Evolutionary conservation across 106 monocot species (phyloP).

Genomic region (Posidonia australis): DNA sequence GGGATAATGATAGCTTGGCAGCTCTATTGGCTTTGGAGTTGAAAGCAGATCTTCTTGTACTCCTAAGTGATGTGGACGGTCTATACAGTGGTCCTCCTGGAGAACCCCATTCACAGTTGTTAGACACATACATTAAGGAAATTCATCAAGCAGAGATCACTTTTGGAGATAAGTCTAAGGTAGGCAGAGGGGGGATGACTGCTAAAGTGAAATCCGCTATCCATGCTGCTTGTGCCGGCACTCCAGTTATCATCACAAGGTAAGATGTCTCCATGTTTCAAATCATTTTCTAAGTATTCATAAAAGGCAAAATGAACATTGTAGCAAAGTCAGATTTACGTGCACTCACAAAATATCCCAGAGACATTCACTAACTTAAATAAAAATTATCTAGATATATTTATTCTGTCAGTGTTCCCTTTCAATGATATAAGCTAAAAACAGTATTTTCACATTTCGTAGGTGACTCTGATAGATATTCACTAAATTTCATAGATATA

Average conservation of each 20-base stretch:
- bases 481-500: constrained; percentile 1
- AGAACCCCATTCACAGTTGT: constrained; percentile 69
- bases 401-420: too few species aligned
- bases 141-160: constrained; percentile 77
- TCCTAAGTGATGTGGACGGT: constrained; percentile 96
- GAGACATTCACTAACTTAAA: too few species aligned
- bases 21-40: constrained; percentile 77
- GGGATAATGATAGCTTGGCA: constrained; percentile 98
- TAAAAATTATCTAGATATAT: too few species aligned
- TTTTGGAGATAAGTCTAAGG: constrained; percentile 92
- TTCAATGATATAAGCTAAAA: too few species aligned
- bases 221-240: constrained; percentile 61
- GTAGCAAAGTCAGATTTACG: too few species aligned
- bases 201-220: constrained; percentile 87
- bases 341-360: too few species aligned
- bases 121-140: constrained; percentile 84
- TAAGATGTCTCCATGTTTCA: constrained; percentile 7
- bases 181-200: constrained; percentile 95
- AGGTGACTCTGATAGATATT: too few species aligned
- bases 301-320: not conserved
- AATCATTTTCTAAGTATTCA: not conserved
- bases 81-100: constrained; percentile 91
- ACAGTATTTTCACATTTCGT: too few species aligned
- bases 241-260: constrained; percentile 88
- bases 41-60: constrained; percentile 88